Evolutionary conservation across 2,329 filamentous ascomycete species (phyloP).

Genomic region (Zymoseptoria ardabiliae): DNA sequence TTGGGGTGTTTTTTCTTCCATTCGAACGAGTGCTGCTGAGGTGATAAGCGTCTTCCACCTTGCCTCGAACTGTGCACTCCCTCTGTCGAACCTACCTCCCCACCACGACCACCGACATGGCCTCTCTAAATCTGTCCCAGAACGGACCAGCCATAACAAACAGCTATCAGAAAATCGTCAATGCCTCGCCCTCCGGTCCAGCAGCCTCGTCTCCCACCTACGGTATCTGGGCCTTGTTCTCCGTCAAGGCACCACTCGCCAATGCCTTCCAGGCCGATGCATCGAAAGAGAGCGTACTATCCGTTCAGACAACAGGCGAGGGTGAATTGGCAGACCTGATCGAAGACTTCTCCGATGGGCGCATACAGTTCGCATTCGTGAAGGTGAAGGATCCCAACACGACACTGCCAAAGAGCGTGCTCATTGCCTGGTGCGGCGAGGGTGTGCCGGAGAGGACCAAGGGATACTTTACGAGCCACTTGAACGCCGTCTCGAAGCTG

Average conservation of each 20-base stretch:
- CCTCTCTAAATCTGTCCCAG: slow-evolving; percentile 49
- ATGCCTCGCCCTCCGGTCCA: slow-evolving; percentile 50
- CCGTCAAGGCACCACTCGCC: slow-evolving; percentile 82
- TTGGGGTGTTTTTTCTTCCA: not conserved
- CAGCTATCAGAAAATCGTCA: slow-evolving; percentile 60
- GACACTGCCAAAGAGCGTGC: slow-evolving; percentile 77
- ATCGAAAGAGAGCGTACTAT: slow-evolving; percentile 88
- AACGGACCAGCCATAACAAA: slow-evolving; percentile 48
- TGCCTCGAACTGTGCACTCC: not conserved
- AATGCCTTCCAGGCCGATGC: slow-evolving; percentile 84
- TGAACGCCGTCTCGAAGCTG: slow-evolving; percentile 80
- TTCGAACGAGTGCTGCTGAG: not conserved
- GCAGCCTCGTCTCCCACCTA: slow-evolving; percentile 67
- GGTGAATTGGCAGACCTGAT: slow-evolving; percentile 84
- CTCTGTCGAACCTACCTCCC: not conserved
- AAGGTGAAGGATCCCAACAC: slow-evolving; percentile 96
- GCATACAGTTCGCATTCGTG: slow-evolving; percentile 92
- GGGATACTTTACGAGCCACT: slow-evolving; percentile 95
- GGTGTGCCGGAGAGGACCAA: slow-evolving; percentile 98
- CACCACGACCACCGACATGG: slow-evolving; percentile 54
- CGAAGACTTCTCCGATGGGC: slow-evolving; percentile 94
- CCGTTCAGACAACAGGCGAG: slow-evolving; percentile 89
- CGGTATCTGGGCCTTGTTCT: slow-evolving; percentile 89
- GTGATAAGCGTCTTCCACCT: not conserved
- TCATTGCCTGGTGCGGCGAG: slow-evolving; percentile 95